Percentiles rank a stretch among this genome's conserved stretches.
Evolutionary conservation across 352 stramenopile species (phyloP).

Genomic region (Globisporangium cylindrosporum): DNA sequence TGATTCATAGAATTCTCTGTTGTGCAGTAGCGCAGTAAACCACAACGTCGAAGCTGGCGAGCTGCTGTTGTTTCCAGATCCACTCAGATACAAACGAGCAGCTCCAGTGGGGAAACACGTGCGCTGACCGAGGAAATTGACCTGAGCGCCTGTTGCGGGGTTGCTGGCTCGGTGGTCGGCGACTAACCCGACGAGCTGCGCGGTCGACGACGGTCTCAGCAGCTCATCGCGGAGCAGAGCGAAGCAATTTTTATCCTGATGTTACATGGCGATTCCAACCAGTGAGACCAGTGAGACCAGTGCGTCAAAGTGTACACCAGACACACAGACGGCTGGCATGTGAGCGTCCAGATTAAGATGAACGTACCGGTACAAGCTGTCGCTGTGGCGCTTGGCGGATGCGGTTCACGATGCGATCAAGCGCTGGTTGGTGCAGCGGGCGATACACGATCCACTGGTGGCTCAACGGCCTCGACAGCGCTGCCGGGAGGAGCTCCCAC

Average conservation of each 20-base stretch:
- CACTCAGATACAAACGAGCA: conserved; percentile 33
- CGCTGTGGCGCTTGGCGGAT: conserved; percentile 32
- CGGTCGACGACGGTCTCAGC: conserved; percentile 8
- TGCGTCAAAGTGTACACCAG: neutral
- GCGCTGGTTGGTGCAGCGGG: conserved; percentile 36
- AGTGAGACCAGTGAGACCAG: neutral
- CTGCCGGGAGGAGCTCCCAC: conserved; percentile 52
- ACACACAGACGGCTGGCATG: neutral
- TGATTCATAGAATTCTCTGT: conserved; percentile 26
- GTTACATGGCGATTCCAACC: neutral
- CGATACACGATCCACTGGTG: conserved; percentile 65
- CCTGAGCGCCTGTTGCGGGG: conserved; percentile 16
- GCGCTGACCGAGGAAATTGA: conserved; percentile 41
- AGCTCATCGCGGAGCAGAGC: conserved; percentile 28
- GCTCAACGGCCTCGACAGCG: conserved; percentile 27
- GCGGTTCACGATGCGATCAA: conserved; percentile 36
- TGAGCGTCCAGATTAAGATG: neutral
- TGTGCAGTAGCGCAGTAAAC: conserved; percentile 47
- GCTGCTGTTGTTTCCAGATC: neutral
- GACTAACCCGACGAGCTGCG: conserved; percentile 45
- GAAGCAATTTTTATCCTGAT: conserved; percentile 54
- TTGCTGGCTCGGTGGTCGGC: conserved; percentile 42
- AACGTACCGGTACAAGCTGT: conserved; percentile 41
- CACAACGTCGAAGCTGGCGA: conserved; percentile 24
- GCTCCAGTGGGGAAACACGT: conserved; percentile 42